A percentile compares a stretch with the other conserved stretches of the same genome.
These are phyloP conservation scores for Xylaria sp. DNA, from an alignment of 2,329 filamentous ascomycete genomes.

Conservation along the genomic window DNA sequence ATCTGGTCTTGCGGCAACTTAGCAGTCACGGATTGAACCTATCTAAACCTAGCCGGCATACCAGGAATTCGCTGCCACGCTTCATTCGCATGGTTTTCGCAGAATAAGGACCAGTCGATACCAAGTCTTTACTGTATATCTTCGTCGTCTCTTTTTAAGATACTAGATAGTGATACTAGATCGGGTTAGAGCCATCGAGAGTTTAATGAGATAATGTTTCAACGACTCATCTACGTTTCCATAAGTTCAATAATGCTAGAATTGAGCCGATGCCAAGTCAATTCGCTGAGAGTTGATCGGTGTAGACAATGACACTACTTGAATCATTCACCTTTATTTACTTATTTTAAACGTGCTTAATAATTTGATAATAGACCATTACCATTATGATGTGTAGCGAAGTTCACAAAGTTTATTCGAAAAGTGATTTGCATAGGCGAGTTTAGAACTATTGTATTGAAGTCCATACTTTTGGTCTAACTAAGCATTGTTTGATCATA, in stretches of 20 bases:
- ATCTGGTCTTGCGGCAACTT: neutral
- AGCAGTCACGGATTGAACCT: neutral
- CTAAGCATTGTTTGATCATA: conserved; percentile 25
- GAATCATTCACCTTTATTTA: neutral
- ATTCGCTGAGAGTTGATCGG: too few relatives aligned
- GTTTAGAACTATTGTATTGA: neutral
- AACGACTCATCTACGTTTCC: neutral
- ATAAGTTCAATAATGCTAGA: neutral
- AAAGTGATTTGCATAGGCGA: neutral
- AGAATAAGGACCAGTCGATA: neutral
- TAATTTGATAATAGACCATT: neutral
- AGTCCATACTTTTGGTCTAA: conserved; percentile 11
- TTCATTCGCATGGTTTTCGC: neutral
- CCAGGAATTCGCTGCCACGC: neutral
- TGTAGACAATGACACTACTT: neutral
- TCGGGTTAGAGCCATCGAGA: conserved; percentile 10
- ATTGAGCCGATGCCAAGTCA: neutral
- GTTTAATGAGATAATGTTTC: conserved; percentile 19
- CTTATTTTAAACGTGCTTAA: neutral
- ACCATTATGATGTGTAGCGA: neutral
- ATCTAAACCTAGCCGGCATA: neutral
- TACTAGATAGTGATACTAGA: conserved; percentile 24
- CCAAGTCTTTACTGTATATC: neutral
- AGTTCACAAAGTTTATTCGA: neutral
- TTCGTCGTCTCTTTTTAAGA: neutral